Conservation (phyloP, 2,329 filamentous ascomycete genomes). For the Dactylonectria estremocensis region DNA sequence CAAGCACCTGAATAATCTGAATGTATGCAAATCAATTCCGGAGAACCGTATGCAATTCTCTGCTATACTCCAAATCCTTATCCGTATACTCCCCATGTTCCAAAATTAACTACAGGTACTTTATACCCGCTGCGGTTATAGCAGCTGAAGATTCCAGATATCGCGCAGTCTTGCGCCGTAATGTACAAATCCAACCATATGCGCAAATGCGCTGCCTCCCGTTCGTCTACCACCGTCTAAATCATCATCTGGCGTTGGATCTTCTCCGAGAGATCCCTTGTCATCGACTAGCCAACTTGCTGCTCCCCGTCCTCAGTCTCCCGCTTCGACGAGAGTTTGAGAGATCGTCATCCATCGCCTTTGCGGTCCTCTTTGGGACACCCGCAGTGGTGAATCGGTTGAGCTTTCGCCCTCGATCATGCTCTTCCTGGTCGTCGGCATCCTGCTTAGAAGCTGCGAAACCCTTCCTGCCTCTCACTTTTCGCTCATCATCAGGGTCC, state of each 20-base stretch:
- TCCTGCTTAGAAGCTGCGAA: conserved; percentile 48
- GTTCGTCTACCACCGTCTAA: background rate
- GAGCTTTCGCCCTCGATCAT: conserved; percentile 46
- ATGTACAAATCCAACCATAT: conserved; percentile 11
- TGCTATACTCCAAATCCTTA: conserved; percentile 18
- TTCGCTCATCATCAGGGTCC: conserved; percentile 76
- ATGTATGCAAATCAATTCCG: conserved; percentile 22
- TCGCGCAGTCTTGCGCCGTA: conserved; percentile 13
- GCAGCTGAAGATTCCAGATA: conserved; percentile 10
- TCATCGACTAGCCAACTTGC: conserved; percentile 47
- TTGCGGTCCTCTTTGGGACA: conserved; percentile 23
- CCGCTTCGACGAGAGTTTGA: conserved; percentile 53
- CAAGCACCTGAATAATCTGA: no score
- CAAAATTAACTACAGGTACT: background rate
- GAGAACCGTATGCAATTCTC: conserved; percentile 16
- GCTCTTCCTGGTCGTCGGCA: conserved; percentile 45
- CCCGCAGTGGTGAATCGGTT: conserved; percentile 34
- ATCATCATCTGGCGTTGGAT: no score
- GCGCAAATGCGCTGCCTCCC: background rate
- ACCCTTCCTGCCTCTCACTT: conserved; percentile 61
- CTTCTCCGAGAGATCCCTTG: background rate
- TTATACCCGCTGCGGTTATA: background rate
- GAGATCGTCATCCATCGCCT: conserved; percentile 40
- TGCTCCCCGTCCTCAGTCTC: conserved; percentile 53
- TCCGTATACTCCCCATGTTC: conserved; percentile 10